Evolutionary conservation across 2,329 filamentous ascomycete genomes (phyloP).

Genomic region (Fusarium sp.): DNA sequence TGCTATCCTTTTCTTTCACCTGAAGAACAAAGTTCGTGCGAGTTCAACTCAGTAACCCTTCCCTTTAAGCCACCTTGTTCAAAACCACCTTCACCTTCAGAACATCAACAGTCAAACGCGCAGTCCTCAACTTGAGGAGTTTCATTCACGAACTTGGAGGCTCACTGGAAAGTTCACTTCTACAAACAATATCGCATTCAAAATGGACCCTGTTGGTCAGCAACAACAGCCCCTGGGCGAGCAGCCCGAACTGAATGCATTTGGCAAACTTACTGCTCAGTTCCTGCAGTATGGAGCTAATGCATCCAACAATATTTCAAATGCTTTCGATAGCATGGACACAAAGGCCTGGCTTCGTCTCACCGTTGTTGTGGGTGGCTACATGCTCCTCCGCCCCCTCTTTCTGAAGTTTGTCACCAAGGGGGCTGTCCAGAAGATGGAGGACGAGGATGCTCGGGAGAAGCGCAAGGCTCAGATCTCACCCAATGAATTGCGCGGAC

Average conservation of each 20-base stretch:
- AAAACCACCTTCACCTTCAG: neutral
- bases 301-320: slow-evolving; percentile 60
- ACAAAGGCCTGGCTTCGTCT: slow-evolving; percentile 73
- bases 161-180: neutral
- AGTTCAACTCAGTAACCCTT: neutral
- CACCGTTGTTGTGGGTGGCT: slow-evolving; percentile 76
- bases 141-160: neutral
- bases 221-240: slow-evolving; percentile 43
- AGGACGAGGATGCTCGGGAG: slow-evolving; percentile 64
- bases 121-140: neutral
- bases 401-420: slow-evolving; percentile 74
- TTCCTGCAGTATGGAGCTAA: slow-evolving; percentile 52
- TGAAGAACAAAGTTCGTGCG: neutral
- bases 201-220: slow-evolving; percentile 42
- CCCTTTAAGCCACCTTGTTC: neutral
- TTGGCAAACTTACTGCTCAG: slow-evolving; percentile 49
- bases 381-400: slow-evolving; percentile 79
- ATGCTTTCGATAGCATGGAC: slow-evolving; percentile 63
- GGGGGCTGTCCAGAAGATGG: slow-evolving; percentile 71
- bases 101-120: neutral
- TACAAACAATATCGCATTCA: neutral
- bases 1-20: neutral
- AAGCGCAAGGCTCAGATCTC: slow-evolving; percentile 69
- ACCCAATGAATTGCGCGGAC: slow-evolving; percentile 72
- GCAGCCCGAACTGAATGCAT: slow-evolving; percentile 46